Base-by-base conservation (phyloP, 371 early-diverging fungal species). In the Fennellomyces sp. region DNA sequence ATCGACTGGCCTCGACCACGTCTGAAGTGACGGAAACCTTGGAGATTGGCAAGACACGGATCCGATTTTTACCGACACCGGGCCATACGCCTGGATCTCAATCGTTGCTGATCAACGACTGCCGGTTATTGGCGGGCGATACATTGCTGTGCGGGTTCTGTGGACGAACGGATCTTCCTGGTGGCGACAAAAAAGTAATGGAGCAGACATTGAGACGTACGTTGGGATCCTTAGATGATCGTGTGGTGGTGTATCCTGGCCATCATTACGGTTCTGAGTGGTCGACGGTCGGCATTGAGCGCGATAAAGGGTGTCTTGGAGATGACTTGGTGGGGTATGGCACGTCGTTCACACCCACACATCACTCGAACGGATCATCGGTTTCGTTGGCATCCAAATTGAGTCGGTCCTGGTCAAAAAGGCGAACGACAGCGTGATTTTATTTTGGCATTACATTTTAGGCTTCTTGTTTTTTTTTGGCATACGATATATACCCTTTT, bases 51-150 rank as follows among this genome's bases (percentile, higher is more conserved):
- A 60, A 60, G 13, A 81, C 83, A 0, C 63, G 68, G 5, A 66
- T 94, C 25, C 66, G 76, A 42, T 92, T 94, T 57, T 59, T 94
- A 41, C 96, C 94, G 66, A 93, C 93, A 21, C 94, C 95, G 0
- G 96, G 96, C 8, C 96, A 96, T 71, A 92, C 95, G 26, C 87
- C 90, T 2, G 96, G 96, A 3, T 90, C 90, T 30, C 93, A 94
- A 70, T 88, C 91, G 30, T 56, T 96, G 15, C 53, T 94, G 45
- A 80, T 95, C 17, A 92, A 92, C 68, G 78, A 75, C 19, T 70
- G 73, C 47, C 78, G 93, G n/a, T 73, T 96, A 50, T 72, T 96
- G 33, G 85, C 90, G n/a, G 94, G 94, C 1, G 96, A 96, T 66
- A 94, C 94, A 4, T 69, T 96, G 30, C 88, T 96, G 45, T 86